Conservation (phyloP, 2,329 filamentous ascomycete species). For the Metarhizium sp. region DNA sequence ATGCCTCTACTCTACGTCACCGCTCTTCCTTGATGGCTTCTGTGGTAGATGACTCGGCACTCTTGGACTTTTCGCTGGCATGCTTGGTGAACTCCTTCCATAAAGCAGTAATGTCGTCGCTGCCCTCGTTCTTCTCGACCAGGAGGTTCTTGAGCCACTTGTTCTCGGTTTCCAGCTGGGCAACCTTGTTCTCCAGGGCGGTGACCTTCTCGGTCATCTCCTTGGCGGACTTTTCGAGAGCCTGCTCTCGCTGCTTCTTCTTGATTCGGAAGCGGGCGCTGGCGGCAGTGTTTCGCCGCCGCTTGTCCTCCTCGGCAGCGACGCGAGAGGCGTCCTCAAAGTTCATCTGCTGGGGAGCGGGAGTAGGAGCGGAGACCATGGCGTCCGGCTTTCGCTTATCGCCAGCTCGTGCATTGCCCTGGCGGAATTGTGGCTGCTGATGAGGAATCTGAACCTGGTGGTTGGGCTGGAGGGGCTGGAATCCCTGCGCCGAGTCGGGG, state of each 20-base stretch:
- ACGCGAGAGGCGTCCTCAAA: slow-evolving; percentile 64
- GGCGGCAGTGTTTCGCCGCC: slow-evolving; percentile 79
- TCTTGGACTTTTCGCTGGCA: slow-evolving; percentile 21
- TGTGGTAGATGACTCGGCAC: slow-evolving; percentile 14
- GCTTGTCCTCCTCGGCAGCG: slow-evolving; percentile 83
- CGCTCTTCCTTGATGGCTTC: slow-evolving; percentile 13
- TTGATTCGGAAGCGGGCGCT: slow-evolving; percentile 85
- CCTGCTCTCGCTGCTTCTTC: slow-evolving; percentile 92
- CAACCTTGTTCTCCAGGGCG: slow-evolving; percentile 61
- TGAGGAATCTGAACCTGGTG: slow-evolving; percentile 29
- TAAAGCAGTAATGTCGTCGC: slow-evolving; percentile 40
- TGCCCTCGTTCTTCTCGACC: slow-evolving; percentile 68
- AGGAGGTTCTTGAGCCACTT: slow-evolving; percentile 74
- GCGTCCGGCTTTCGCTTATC: slow-evolving; percentile 40
- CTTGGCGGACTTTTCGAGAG: slow-evolving; percentile 70
- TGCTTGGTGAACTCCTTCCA: slow-evolving; percentile 41
- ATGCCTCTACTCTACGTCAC: slow-evolving; percentile 6
- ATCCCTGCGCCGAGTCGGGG: slow-evolving; percentile 24
- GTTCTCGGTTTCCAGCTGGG: slow-evolving; percentile 74
- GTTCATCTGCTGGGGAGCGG: slow-evolving; percentile 33
- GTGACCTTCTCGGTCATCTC: slow-evolving; percentile 76
- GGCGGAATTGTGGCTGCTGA: slow-evolving; percentile 25
- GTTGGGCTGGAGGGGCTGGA: slow-evolving; percentile 45
- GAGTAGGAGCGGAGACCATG: slow-evolving; percentile 13
- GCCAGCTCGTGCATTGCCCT: slow-evolving; percentile 20